Base-by-base conservation (phyloP, 2,329 filamentous ascomycete species). In the Pseudogymnoascus sp. region DNA sequence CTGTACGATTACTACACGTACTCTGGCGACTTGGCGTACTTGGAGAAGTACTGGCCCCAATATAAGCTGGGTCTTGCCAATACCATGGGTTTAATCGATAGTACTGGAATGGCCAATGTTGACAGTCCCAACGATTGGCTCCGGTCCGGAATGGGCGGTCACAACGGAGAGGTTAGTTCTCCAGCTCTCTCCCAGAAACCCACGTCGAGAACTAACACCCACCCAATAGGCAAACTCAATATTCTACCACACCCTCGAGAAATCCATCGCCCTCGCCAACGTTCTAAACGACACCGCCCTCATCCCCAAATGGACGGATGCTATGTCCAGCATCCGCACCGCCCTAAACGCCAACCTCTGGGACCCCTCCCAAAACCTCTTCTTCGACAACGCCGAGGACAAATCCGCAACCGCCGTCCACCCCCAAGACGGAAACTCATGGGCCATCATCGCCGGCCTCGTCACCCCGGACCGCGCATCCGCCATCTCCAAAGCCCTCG, bases 391-490 rank as follows among this genome's bases (percentile, higher is more conserved):
- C 62, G 50, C 50, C 70, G 50, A 57, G 17, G 50, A 57, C 17
- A 57, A 57, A 33, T 57, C 50, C 8, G 85, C 84, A 66, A 80
- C 78, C 1, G 76, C 77, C 0, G 74, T 88, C 3, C 76, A 83
- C 65, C 83, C 84, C 0, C 84, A 88, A 73, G 84, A 86, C 66
- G 83, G 79, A 11, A 87, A 87, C 72, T 78, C 79, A 62, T 77
- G 86, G 71, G 79, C 82, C 0, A 70, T 85, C 3, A 74, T 2
- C 68, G 74, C 64, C 66, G 72, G 19, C 67, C 73, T 57, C 4
- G 50, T 7, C 74, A 80, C 85, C 57, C 79, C 80, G 1, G 67
- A 74, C 2, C 73, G 71, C 11, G 75, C 85, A 3, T 76, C 76
- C 0, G 68, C 76, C 6, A 84, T 57, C 21, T 57, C 50, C 6